These are phyloP conservation scores for Akebia trifoliata DNA, from an alignment of 164 flowering plant species.

Conservation along the genomic window DNA sequence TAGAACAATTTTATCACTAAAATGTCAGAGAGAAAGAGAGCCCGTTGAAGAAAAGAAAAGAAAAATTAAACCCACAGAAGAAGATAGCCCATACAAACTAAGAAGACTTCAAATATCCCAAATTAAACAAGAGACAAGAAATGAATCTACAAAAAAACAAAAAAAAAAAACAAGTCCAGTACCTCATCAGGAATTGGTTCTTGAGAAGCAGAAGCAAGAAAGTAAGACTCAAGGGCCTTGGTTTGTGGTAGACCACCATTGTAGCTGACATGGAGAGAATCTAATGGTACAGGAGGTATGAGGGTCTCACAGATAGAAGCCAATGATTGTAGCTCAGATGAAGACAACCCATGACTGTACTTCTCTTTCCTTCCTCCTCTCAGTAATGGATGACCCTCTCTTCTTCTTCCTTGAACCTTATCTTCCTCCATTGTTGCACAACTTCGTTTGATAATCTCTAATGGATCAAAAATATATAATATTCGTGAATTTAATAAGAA, in stretches of 20 bases:
- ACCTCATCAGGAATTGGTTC: constrained; percentile 58
- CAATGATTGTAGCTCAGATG: constrained; percentile 46
- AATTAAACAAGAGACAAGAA: neutral
- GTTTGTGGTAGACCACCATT: constrained; percentile 14
- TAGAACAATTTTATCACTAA: too few relatives aligned
- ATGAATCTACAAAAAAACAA: neutral
- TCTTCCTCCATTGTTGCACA: constrained; percentile 10
- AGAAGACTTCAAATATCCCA: neutral
- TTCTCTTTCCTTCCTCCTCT: constrained; percentile 30
- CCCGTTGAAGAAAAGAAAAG: too few relatives aligned
- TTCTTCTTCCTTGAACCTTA: constrained; percentile 12
- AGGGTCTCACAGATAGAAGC: constrained; percentile 54
- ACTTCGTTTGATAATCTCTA: too few relatives aligned
- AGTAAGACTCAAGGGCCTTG: constrained; percentile 32
- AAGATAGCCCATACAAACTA: too few relatives aligned
- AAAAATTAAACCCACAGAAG: too few relatives aligned
- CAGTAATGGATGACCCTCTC: constrained; percentile 40
- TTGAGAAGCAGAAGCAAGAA: constrained; percentile 42
- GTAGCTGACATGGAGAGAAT: constrained; percentile 11
- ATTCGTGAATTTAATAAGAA: too few relatives aligned
- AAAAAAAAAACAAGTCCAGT: neutral
- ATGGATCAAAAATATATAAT: too few relatives aligned
- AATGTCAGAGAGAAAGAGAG: too few relatives aligned
- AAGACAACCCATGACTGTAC: constrained; percentile 61
- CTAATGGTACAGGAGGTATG: constrained; percentile 36